Conservation (phyloP, 352 stramenopile genomes). For the Globisporangium spinosum region DNA sequence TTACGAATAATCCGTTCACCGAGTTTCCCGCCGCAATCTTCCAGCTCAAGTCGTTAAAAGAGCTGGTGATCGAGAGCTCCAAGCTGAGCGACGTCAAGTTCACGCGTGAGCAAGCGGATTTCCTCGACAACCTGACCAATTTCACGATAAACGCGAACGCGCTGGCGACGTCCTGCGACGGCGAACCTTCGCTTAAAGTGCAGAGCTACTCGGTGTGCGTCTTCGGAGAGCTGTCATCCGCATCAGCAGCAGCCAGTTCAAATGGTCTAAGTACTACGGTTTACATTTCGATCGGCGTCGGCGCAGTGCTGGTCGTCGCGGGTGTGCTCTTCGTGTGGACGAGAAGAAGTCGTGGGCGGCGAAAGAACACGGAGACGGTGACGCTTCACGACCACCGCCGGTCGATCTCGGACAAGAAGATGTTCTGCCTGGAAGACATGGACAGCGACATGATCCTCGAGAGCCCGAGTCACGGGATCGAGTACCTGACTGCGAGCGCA, state of each 20-base stretch:
- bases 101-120: conserved; percentile 22
- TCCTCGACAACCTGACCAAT: conserved; percentile 24
- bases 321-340: conserved; percentile 8
- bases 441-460: conserved; percentile 19
- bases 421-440: conserved; percentile 19
- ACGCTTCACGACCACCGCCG: not conserved
- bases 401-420: conserved; percentile 16
- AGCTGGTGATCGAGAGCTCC: conserved; percentile 24
- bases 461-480: not conserved
- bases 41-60: conserved; percentile 16
- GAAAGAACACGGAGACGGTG: not conserved
- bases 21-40: conserved; percentile 21
- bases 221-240: not conserved
- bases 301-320: conserved; percentile 3
- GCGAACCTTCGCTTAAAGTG: conserved; percentile 2
- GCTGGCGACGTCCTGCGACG: conserved; percentile 23
- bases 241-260: not conserved
- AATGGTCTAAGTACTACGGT: not conserved
- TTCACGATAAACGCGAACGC: conserved; percentile 27
- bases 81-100: conserved; percentile 25
- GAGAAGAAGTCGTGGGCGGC: not conserved
- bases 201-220: conserved; percentile 30
- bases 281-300: conserved; percentile 7
- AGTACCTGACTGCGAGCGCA: conserved; percentile 9
- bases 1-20: conserved; percentile 16